Evolutionary conservation across 1,139 yeast genomes (phyloP), one percentile per base, ranked within the genome.

Genomic region (Sugiyamaella neomexicana): DNA sequence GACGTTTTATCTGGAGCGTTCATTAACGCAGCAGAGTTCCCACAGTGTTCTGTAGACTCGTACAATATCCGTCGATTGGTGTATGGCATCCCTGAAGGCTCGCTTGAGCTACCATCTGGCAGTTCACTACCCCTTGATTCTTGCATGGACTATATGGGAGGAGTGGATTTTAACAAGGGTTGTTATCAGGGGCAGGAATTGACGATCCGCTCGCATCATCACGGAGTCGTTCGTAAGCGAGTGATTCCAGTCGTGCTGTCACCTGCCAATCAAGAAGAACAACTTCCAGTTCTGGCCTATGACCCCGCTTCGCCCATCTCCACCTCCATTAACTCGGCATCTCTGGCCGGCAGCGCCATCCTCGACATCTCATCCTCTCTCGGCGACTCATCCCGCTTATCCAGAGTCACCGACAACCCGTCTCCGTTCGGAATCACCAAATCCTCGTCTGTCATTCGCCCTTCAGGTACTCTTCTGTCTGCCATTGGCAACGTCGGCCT

Each of bases 171-270:
- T 52, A 82, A 90, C 62, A 93, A 93, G 68, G 99, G 99, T 2
- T 93, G 99, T 68, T 93, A 93, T 64, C 85, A 89, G 17, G 99
- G 99, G 0, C 99, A 93, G 69, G 99, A 93, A 68, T 75, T 93
- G 53, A 91, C 98, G 0, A 89, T 91, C 17, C 79, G 99, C 63
- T 87, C 97, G 0, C 85, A 79, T 66, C 89, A 89, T 58, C 84
- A 86, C 45, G 97, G 97, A 1, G 81, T 85, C 1, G 81, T 91
- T 12, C 77, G 96, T 25, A 90, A 91, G 66, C 75, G 99, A 53
- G 75, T 90, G 1, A 80, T 88, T 44, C 97, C 97, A 0, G 82
- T 87, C 1, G 80, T 78, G 56, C 74, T 89, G 56, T 78, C 64
- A 51, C n/a, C 37, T 4, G 2, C 38, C 3, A 20, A 25, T 17